Evolutionary conservation across 176 grass and related monocot genomes (phyloP), one percentile per base, ranked within the genome.

Genomic region (Zea luxurians): DNA sequence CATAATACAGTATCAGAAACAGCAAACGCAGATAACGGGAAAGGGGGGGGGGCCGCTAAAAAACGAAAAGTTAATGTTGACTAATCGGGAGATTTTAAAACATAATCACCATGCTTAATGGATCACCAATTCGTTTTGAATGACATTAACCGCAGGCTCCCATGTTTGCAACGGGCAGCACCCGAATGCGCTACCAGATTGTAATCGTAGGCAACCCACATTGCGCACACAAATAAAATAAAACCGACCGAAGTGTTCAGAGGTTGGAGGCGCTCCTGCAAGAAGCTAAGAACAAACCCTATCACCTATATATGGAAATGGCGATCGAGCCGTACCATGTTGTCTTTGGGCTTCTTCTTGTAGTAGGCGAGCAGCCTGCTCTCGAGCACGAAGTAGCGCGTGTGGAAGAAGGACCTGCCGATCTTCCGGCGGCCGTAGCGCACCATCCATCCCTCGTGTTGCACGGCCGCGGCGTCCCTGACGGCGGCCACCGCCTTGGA

Each of bases 331-430:
- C 11, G 9, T 35, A 97, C 92, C 96, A 87, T 89, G 70, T 76
- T 98, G 81, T 92, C 92, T 53, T 83, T 92, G 49, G 96, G 96
- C 60, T 98, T 88, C 86, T 84, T 98, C 86, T 98, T 98, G 88
- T 92, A 94, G 89, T 98, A 98, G 2, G 92, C 83, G 69, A 98
- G 91, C 52, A 86, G 67, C 73, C 77, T 85, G 70, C 12, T 15
- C 69, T 92, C 96, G 12, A 98, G 86, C 59, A 93, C 88, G 52
- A 93, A 93, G 65, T 93, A 93, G 0, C 91, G 91, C 69, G 77
- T 85, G 61, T 86, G 91, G 61, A 93, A 82, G 67, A 69, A 93
- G 6, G 91, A 88, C 18, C 80, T 78, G 15, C 91, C 91, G 40
- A 93, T 82, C 83, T 78, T 93, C 35, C 91, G 74, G 20, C 88